Base-by-base conservation (phyloP, 2,329 filamentous ascomycete genomes). In the Xylariaceae sp. region DNA sequence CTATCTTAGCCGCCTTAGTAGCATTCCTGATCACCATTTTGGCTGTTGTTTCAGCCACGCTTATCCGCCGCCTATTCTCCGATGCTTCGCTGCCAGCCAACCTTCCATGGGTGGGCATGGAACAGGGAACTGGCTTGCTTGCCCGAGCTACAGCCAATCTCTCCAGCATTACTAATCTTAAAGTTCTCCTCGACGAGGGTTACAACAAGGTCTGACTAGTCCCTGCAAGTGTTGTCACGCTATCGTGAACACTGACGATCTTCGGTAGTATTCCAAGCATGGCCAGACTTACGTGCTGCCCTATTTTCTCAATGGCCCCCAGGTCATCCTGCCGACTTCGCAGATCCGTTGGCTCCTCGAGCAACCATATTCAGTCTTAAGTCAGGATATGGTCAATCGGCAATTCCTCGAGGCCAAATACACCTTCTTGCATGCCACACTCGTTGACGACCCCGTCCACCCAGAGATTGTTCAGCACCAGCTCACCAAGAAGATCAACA, bases 361-460 rank as follows among this genome's bases (percentile, higher is more conserved):
- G 18, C 70, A 73, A 49, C 66, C 70, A 6, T 69, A 72, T 44
- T 60, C 61, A 18, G 61, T 71, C 14, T 61, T 74, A 18, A 71
- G 65, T 59, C 71, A 73, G 55, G 67, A 66, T 52, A 64, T 65
- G 20, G 67, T 71, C 32, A 73, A 72, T 54, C 64, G 70, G 6
- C 68, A 70, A 50, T 72, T 71, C 55, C 64, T 74, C n/a, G 63
- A 72, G 62, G 59, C 67, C 20, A 66, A 73, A 26, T 67, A 72
- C 49, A 69, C 70, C 32, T 71, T 72, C 32, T 62, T 71, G 20
- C 68, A 71, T 29, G 64, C 65, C 16, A 70, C 67, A 45, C 59
- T 67, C 44, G 64, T 71, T 42, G 60, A 63, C n/a, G 59, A 65
- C 45, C 69, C 71, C 2, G 65, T 72, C 4, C 70, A 74, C 32